A percentile compares a stretch with the other conserved stretches of the same genome.
These are phyloP conservation scores for Aspergillus candidus DNA, from an alignment of 2,329 filamentous ascomycete genomes.

Conservation along the genomic window DNA sequence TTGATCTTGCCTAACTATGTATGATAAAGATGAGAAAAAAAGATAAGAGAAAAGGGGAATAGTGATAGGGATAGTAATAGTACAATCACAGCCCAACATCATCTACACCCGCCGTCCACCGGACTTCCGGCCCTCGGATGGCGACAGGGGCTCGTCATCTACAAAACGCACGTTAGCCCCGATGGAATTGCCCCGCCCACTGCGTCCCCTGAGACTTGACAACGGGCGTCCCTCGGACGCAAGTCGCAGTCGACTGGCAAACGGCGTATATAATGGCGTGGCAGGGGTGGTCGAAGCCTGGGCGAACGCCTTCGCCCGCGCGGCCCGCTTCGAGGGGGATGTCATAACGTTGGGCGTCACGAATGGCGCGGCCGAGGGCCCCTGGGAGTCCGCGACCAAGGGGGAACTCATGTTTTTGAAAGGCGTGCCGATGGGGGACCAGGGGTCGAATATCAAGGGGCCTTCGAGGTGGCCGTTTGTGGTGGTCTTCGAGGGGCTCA, in stretches of 20 bases:
- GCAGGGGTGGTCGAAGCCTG: slow-evolving; percentile 42
- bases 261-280: slow-evolving; percentile 40
- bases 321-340: slow-evolving; percentile 43
- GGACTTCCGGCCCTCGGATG: slow-evolving; percentile 34
- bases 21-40: background rate
- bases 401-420: slow-evolving; percentile 30
- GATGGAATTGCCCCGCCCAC: slow-evolving; percentile 22
- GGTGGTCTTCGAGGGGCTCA: slow-evolving; percentile 21
- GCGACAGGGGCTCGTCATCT: slow-evolving; percentile 37
- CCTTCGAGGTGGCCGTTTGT: slow-evolving; percentile 13
- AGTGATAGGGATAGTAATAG: slow-evolving; percentile 4
- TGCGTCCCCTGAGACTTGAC: slow-evolving; percentile 21
- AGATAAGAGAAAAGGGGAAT: background rate
- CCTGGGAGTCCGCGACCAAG: slow-evolving; percentile 26
- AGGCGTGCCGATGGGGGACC: slow-evolving; percentile 31
- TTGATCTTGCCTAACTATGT: too few relatives aligned
- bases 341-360: slow-evolving; percentile 39
- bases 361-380: slow-evolving; percentile 31
- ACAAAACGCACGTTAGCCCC: slow-evolving; percentile 38
- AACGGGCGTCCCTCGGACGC: slow-evolving; percentile 14
- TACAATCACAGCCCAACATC: slow-evolving; percentile 1
- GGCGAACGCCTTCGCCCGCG: slow-evolving; percentile 36
- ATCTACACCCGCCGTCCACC: slow-evolving; percentile 26
- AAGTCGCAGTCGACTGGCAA: slow-evolving; percentile 35
- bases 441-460: slow-evolving; percentile 29